Base-by-base conservation (phyloP, 2,329 filamentous ascomycete species). In the Diatrype stigma region DNA sequence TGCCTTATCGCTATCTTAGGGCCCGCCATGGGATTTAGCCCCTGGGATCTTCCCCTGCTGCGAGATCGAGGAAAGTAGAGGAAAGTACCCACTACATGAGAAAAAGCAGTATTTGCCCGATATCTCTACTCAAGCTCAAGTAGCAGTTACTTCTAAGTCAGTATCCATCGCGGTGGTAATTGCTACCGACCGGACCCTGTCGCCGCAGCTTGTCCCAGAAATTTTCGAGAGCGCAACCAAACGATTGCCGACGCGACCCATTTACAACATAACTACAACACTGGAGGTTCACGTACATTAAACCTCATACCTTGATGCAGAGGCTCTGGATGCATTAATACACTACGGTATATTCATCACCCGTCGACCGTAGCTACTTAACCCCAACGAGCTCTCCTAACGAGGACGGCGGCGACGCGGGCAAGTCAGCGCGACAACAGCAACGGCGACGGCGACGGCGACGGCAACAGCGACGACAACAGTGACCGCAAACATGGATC, bases 401-500 rank as follows among this genome's bases (percentile, higher is more conserved):
- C n/a, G n/a, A n/a, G n/a, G n/a, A n/a, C n/a, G n/a, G n/a, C 40
- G 14, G 14, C 21, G 21, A 44, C 40, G 40, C 21, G 22, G 14
- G n/a, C 22, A 16, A 26, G n/a, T 8, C 21, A 21, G 4, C 21
- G 40, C 21, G 19, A 28, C 40, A 4, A 42, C 10, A 30, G 26
- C 40, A 19, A 45, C 49, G 42, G 47, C 40, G 5, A 56, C n/a
- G n/a, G n/a, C 40, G 14, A 23, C 21, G 21, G 26, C 40, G 40
- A 12, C 11, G 14, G n/a, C 22, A 16, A 26, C 4, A n/a, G 40
- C 11, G n/a, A 19, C 21, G 19, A 28, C 40, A 4, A 42, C 10
- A 30, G 26, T 19, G 40, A 45, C 49, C 45, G 47, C 40, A 3
- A 56, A 51, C 56, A 88, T 89, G 85, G 83, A 84, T 58, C 70